Evolutionary conservation across 108 stramenopile genomes (phyloP).

Genomic region (Nannochloropsis gaditana): DNA sequence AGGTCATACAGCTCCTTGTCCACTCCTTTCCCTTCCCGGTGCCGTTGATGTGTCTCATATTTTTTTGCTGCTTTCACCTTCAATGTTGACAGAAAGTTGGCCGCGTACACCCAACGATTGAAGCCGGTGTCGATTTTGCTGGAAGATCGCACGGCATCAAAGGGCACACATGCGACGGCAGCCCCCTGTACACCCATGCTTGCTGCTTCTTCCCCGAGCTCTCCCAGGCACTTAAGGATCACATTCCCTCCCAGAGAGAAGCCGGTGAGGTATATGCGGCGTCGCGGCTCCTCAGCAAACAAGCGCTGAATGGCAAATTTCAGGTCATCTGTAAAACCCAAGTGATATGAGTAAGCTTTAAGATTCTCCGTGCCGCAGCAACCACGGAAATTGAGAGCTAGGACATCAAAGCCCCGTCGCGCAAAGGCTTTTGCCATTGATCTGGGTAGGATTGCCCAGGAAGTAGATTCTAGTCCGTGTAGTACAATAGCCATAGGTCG

Average conservation of each 20-base stretch:
- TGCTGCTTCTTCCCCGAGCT: constrained; percentile 47
- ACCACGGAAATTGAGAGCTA: constrained; percentile 72
- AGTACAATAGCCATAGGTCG: constrained; percentile 37
- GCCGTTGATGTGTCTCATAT: constrained; percentile 10
- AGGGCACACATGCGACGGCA: constrained; percentile 72
- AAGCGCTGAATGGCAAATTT: constrained; percentile 54
- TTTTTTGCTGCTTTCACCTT: constrained; percentile 32
- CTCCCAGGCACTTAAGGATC: constrained; percentile 68
- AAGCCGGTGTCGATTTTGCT: constrained; percentile 61
- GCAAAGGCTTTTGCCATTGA: constrained; percentile 43
- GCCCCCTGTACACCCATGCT: constrained; percentile 63
- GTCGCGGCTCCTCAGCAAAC: constrained; percentile 42
- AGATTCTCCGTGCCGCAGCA: constrained; percentile 65
- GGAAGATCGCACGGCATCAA: constrained; percentile 57
- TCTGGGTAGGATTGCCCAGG: constrained; percentile 34
- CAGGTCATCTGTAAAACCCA: constrained; percentile 86
- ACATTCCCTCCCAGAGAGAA: constrained; percentile 86
- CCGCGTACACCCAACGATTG: constrained; percentile 53
- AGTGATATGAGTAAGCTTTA: constrained; percentile 66
- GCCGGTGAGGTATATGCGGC: constrained; percentile 68
- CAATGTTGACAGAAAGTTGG: constrained; percentile 36
- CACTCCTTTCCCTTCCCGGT: constrained; percentile 17
- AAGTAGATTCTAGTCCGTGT: constrained; percentile 44
- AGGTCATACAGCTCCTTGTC: constrained; percentile 24
- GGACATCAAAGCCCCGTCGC: constrained; percentile 44